Percentiles rank a stretch among this genome's conserved stretches.
phyloP scores from a whole-genome alignment of 305 asterid genomes.

The Fraxinus baroniana region DNA sequence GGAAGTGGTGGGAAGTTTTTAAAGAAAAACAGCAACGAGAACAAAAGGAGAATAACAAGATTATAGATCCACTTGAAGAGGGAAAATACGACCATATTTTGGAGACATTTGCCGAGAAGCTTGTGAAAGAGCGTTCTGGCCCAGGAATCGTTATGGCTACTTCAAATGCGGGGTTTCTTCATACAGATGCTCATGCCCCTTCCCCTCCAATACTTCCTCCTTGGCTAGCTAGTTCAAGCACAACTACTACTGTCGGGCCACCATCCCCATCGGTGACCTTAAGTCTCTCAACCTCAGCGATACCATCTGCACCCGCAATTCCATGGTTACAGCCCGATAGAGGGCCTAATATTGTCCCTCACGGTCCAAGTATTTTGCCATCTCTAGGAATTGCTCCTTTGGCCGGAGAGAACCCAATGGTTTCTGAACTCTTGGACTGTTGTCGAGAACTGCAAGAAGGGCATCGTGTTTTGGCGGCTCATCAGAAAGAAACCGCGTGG shows the following conservation, averaged over 20 bases:
- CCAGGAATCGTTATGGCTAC: not conserved
- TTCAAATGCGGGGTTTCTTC: not conserved
- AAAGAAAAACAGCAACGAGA: constrained; percentile 12
- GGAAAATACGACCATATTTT: not conserved
- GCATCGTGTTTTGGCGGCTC: constrained; percentile 38
- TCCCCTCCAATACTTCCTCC: not conserved
- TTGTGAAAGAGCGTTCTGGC: not conserved
- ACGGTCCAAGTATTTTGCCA: not conserved
- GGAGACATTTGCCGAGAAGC: not conserved
- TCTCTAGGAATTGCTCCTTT: constrained; percentile 17
- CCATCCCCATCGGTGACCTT: not conserved
- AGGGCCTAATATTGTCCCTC: not conserved
- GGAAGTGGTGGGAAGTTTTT: constrained; percentile 17
- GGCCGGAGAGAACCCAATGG: constrained; percentile 23
- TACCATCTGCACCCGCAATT: not conserved
- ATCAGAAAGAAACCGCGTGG: constrained; percentile 51
- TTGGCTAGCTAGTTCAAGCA: constrained; percentile 1
- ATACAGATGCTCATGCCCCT: not conserved
- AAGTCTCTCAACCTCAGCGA: not conserved
- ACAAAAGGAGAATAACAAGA: not conserved
- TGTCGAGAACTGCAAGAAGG: constrained; percentile 43
- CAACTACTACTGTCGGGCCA: not conserved
- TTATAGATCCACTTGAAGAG: not conserved
- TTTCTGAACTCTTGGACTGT: constrained; percentile 37
- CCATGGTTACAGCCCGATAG: not conserved